A percentile compares a stretch with the other conserved stretches of the same genome.
These are phyloP conservation scores for Pezicula radicicola DNA, from an alignment of 2,329 filamentous ascomycete species.

Conservation along the genomic window DNA sequence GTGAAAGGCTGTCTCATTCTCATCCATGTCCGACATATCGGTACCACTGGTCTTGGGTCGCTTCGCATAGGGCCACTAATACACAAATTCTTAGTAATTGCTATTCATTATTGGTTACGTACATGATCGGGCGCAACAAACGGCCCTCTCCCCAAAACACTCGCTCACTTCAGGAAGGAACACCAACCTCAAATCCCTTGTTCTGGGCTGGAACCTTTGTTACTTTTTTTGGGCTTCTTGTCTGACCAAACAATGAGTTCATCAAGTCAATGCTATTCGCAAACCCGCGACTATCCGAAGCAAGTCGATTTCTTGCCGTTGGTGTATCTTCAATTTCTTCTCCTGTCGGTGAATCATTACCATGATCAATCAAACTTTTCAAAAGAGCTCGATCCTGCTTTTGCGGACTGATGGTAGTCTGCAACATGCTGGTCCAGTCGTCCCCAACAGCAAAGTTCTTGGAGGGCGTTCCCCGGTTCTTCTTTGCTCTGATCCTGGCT, in stretches of 20 bases:
- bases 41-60: conserved; percentile 65
- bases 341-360: conserved; percentile 28
- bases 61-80: conserved; percentile 85
- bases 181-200: conserved; percentile 89
- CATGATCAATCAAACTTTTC: conserved; percentile 41
- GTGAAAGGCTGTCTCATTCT: conserved; percentile 65
- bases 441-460: conserved; percentile 64
- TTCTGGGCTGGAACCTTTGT: conserved; percentile 52
- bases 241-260: conserved; percentile 85
- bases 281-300: conserved; percentile 58
- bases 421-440: conserved; percentile 91
- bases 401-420: conserved; percentile 88
- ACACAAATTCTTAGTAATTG: conserved; percentile 43
- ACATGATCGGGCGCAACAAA: conserved; percentile 30
- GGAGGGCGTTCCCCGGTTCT: conserved; percentile 54
- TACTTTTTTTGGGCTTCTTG: conserved; percentile 55
- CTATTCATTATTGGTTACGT: conserved; percentile 29
- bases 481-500: conserved; percentile 61
- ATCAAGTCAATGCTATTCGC: conserved; percentile 91
- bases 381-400: conserved; percentile 84
- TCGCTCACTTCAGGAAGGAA: conserved; percentile 32
- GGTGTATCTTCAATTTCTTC: conserved; percentile 50
- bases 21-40: conserved; percentile 58
- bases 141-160: conserved; percentile 17
- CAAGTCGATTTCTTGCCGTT: conserved; percentile 27